Evolutionary conservation across 139 green algal species (phyloP).

Genomic region (Coelastrella sp.): DNA sequence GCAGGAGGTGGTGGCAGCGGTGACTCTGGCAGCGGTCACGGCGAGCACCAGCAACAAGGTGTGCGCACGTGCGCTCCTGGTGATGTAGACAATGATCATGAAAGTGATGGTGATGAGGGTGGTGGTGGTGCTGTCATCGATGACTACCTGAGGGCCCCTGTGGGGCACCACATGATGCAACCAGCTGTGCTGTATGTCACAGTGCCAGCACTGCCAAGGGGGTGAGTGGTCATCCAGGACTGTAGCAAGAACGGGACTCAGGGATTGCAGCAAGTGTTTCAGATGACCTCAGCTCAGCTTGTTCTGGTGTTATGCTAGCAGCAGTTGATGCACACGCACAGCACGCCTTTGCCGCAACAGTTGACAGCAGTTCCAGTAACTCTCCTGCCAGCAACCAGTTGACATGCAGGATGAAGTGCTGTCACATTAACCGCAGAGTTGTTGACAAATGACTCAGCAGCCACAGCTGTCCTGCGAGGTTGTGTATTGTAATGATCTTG

Average conservation of each 20-base stretch:
- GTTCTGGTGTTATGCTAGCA: no score
- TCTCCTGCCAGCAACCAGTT: no score
- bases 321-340: no score
- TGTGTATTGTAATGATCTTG: no score
- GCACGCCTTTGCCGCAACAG: no score
- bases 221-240: constrained; percentile 11
- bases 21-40: constrained; percentile 4
- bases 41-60: not conserved
- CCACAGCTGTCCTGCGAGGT: no score
- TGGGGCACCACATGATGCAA: constrained; percentile 44
- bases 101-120: constrained; percentile 13
- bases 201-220: constrained; percentile 70
- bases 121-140: constrained; percentile 41
- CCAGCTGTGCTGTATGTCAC: constrained; percentile 61
- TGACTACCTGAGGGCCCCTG: constrained; percentile 62
- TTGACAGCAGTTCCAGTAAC: no score
- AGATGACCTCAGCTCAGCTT: no score
- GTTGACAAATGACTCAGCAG: no score
- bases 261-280: no score
- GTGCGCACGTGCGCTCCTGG: not conserved
- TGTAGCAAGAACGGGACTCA: not conserved
- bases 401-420: no score
- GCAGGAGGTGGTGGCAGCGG: not conserved
- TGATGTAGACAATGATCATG: not conserved
- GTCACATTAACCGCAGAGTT: no score